Base-by-base conservation (phyloP, 352 stramenopile genomes). In the Phytophthora tentaculata region DNA sequence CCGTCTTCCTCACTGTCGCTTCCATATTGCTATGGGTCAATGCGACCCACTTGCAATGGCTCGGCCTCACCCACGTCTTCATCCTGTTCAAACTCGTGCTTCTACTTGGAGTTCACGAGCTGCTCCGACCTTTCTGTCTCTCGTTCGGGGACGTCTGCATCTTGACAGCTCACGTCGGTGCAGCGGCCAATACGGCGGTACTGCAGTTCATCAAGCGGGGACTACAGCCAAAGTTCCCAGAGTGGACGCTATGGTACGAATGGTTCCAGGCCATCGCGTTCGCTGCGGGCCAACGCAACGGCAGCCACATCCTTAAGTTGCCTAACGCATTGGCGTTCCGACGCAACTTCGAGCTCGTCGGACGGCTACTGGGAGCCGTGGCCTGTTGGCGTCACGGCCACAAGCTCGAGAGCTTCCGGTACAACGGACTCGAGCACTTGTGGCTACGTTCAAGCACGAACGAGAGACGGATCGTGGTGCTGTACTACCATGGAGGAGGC, bases 401-500 rank as follows among this genome's bases (percentile, higher is more conserved):
- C 10, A 9, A 14, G 0, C 39, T 79, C 56, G 67, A 83, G 51
- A 74, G 54, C 43, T 80, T 89, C 41, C 48, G 55, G 16, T 64
- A 60, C 54, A 76, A 80, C 29, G 80, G 74, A 20, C 73, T 89
- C 9, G 69, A 86, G 51, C 81, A 90, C 32, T 28, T 90, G 16
- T 88, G 81, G 81, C 54, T 90, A 20, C 65, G 67, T 19, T 49
- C 71, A 5, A 63, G n/a, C 4, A 19, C 26, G 1, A 56, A 56
- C 17, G 13, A 71, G 48, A 56, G 45, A n/a, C 68, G 69, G 20
- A 48, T 88, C 26, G 69, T 84, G 32, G 59, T 91, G 49, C 66
- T 91, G 23, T 89, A 87, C 62, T 81, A 77, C 61, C 83, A 91
- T 28, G 83, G 83, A 47, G 83, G 83, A 5, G 80, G 83, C 39